Evolutionary conservation across 495 filamentous ascomycete genomes (phyloP).

Genomic region (Ramalina intermedia): DNA sequence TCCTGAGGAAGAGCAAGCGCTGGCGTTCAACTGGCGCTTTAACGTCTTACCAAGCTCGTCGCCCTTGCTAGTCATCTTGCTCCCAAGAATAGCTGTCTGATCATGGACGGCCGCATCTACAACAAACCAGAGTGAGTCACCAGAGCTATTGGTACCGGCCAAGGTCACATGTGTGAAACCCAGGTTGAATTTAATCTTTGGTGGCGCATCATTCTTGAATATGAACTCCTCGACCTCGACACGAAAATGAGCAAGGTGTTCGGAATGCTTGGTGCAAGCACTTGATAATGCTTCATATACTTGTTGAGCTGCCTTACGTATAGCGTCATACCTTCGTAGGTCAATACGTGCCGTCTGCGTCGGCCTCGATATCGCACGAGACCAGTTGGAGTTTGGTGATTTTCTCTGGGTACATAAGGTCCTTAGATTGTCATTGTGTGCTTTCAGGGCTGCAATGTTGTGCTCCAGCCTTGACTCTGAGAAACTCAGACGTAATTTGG

Average conservation of each 20-base stretch:
- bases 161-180: slow-evolving; percentile 10
- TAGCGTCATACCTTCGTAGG: slow-evolving; percentile 10
- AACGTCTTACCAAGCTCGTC: neutral
- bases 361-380: neutral
- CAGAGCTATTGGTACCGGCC: neutral
- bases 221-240: slow-evolving; percentile 16
- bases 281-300: slow-evolving; percentile 22
- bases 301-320: slow-evolving; percentile 19
- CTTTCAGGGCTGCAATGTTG: slow-evolving; percentile 1
- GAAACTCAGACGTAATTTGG: slow-evolving; percentile 13
- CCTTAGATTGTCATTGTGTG: slow-evolving; percentile 11
- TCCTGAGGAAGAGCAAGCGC: neutral
- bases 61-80: neutral
- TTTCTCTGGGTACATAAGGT: slow-evolving; percentile 3
- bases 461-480: slow-evolving; percentile 10
- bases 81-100: too few species aligned
- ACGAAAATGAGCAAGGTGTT: slow-evolving; percentile 22
- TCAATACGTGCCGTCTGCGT: neutral
- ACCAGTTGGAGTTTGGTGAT: neutral
- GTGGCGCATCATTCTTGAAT: neutral
- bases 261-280: slow-evolving; percentile 20
- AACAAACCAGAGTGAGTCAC: slow-evolving; percentile 14
- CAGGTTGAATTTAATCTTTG: slow-evolving; percentile 18
- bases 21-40: slow-evolving; percentile 5
- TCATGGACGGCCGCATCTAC: slow-evolving; percentile 10